Conservation (phyloP, 2,329 filamentous ascomycete species). For the Ophiostoma sp. region DNA sequence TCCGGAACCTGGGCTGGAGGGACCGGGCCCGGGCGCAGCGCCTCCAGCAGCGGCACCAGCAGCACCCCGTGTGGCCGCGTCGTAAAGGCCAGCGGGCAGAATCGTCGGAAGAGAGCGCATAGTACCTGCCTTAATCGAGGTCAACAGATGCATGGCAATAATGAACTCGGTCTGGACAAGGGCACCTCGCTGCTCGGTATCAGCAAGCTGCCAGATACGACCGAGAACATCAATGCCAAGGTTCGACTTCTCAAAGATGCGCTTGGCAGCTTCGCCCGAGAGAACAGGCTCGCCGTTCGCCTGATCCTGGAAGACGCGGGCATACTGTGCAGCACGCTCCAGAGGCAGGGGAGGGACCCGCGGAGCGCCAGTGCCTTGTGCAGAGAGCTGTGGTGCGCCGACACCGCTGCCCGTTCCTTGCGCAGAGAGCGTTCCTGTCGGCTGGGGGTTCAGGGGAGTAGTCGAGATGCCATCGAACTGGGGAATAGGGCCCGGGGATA, state of each 20-base stretch:
- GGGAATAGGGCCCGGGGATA: constrained; percentile 82
- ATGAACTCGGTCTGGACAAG: constrained; percentile 88
- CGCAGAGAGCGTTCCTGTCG: constrained; percentile 41
- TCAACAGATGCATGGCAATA: constrained; percentile 95
- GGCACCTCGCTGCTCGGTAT: constrained; percentile 85
- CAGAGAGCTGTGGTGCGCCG: constrained; percentile 27
- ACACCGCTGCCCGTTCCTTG: constrained; percentile 52
- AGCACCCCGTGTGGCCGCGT: constrained; percentile 72
- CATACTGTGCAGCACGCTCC: constrained; percentile 86
- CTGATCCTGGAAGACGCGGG: constrained; percentile 84
- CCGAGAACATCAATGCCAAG: constrained; percentile 85
- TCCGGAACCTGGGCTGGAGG: constrained; percentile 34
- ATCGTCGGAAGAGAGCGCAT: constrained; percentile 73
- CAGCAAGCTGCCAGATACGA: constrained; percentile 92
- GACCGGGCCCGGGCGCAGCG: constrained; percentile 29
- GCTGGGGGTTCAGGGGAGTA: constrained; percentile 29
- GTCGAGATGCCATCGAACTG: constrained; percentile 72
- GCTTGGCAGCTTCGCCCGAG: constrained; percentile 79
- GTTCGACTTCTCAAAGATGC: constrained; percentile 90
- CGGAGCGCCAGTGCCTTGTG: constrained; percentile 43
- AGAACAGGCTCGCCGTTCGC: constrained; percentile 67
- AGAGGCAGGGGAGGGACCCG: constrained; percentile 83
- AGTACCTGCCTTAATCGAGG: constrained; percentile 79
- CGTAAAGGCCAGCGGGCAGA: constrained; percentile 80
- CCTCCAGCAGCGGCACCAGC: constrained; percentile 15